Percentiles rank a stretch among this genome's conserved stretches.
Evolutionary conservation across 2,329 filamentous ascomycete genomes (phyloP).

Genomic region (Xylaria sp.): DNA sequence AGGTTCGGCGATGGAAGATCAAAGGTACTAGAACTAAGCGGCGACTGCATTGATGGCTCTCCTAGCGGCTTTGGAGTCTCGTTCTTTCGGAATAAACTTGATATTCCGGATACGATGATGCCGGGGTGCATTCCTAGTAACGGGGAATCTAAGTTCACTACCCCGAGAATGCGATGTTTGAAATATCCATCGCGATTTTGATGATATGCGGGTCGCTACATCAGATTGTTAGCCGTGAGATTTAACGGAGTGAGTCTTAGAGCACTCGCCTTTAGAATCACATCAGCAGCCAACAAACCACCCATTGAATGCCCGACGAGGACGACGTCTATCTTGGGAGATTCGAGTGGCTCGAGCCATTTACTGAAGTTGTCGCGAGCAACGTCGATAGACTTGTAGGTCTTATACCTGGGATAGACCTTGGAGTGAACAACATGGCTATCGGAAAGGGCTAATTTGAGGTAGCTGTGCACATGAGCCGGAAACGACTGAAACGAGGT

Average conservation of each 20-base stretch:
- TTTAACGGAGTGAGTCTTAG: constrained; percentile 33
- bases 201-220: constrained; percentile 42
- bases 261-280: constrained; percentile 69
- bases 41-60: constrained; percentile 32
- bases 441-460: constrained; percentile 72
- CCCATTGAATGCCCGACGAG: constrained; percentile 92
- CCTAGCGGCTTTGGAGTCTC: constrained; percentile 44
- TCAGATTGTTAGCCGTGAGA: constrained; percentile 29
- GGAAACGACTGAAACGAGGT: constrained; percentile 90
- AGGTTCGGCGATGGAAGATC: constrained; percentile 38
- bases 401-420: constrained; percentile 83
- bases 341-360: constrained; percentile 84
- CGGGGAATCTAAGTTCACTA: constrained; percentile 84
- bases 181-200: constrained; percentile 54
- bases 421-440: constrained; percentile 88
- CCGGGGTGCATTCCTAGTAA: constrained; percentile 90
- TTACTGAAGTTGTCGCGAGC: constrained; percentile 84
- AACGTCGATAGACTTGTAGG: constrained; percentile 74
- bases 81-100: constrained; percentile 74
- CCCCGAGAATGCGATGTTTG: constrained; percentile 81
- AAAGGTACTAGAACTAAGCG: constrained; percentile 31
- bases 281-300: constrained; percentile 82
- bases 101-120: constrained; percentile 82
- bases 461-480: constrained; percentile 81
- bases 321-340: constrained; percentile 77